Conservation (phyloP, 2,329 filamentous ascomycete species). For the Ceratocystis lukuohia region DNA sequence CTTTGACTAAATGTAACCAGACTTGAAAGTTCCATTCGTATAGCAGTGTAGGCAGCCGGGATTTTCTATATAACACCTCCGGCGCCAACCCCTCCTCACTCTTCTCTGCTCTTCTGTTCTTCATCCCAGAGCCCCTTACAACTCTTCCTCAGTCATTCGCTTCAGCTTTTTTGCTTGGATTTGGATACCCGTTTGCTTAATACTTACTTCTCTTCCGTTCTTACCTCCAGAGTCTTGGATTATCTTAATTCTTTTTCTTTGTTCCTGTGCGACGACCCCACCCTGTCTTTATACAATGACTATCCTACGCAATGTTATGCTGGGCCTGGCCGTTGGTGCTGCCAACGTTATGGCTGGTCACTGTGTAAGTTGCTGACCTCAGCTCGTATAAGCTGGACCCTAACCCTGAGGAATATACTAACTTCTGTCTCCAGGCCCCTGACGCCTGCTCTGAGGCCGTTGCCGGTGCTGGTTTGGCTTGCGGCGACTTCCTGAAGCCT, state of each 20-base stretch:
- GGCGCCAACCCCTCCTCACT: not conserved
- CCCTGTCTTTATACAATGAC: slow-evolving; percentile 9
- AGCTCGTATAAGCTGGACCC: not conserved
- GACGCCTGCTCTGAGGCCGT: slow-evolving; percentile 20
- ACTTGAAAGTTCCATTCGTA: not conserved
- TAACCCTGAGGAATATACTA: not conserved
- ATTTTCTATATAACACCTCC: not conserved
- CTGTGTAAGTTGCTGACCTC: slow-evolving; percentile 10
- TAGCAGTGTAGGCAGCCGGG: not conserved
- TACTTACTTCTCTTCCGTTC: not conserved
- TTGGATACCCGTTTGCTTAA: not conserved
- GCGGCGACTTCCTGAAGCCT: slow-evolving; percentile 21
- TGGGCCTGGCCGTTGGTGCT: slow-evolving; percentile 9
- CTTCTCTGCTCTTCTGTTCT: not conserved
- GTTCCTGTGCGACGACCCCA: not conserved
- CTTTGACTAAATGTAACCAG: not conserved
- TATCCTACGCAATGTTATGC: slow-evolving; percentile 14
- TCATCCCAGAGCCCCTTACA: not conserved
- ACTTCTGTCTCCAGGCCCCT: not conserved
- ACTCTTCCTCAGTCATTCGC: not conserved
- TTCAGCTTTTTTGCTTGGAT: not conserved
- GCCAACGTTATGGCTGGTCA: slow-evolving; percentile 2
- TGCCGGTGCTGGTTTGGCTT: slow-evolving; percentile 27
- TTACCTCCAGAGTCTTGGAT: not conserved
- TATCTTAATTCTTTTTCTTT: not conserved